Evolutionary conservation across 495 filamentous ascomycete species (phyloP), one percentile per base, ranked within the genome.

Genomic region (Penicillium atrosanguineum): DNA sequence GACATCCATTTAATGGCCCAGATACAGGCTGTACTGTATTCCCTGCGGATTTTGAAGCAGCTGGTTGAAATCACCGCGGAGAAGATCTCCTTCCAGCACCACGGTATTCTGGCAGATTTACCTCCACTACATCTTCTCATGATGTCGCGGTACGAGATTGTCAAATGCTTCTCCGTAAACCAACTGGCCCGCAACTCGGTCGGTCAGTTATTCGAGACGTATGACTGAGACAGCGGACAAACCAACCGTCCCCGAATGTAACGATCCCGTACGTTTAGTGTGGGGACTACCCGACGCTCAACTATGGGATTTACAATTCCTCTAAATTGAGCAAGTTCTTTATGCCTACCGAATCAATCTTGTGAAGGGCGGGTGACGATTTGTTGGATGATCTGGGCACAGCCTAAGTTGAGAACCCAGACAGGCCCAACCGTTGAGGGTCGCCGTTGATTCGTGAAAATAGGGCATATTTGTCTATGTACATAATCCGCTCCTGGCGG

Each of bases 1-100:
- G 75, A 81, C 21, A 63, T 89, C 19, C 87, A 91, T 44, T 74
- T 87, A 11, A 60, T 75, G 12, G 86, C 85, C 6, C 83, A 88
- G 53, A 63, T 83, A 0, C 81, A 88, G 26, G 81, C 82, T 3
- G 78, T 77, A 4, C 69, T 80, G 7, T 90, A 90, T 57, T 88
- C 87, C 0, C 58, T 91, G 0, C 77, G 87, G 25, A 85, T 90
- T 52, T 59, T 85, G 3, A 72, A 74, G 29, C 86, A 90, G 53
- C 62, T 85, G 1, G 46, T 84, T 8, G 53, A 63, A 3, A 57
- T 78, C 7, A 19, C 51, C 20, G 36, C 38, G 0, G 34, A 34
- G 46, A 36, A 57, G 25, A 48, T 54, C 3, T 8, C 46, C 7
- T 46, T 38, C 15, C 39, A 48, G 20, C 15, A 60, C 11, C 50